Evolutionary conservation across 2,329 filamentous ascomycete species (phyloP).

Genomic region (Purpureocillium lavendulum): DNA sequence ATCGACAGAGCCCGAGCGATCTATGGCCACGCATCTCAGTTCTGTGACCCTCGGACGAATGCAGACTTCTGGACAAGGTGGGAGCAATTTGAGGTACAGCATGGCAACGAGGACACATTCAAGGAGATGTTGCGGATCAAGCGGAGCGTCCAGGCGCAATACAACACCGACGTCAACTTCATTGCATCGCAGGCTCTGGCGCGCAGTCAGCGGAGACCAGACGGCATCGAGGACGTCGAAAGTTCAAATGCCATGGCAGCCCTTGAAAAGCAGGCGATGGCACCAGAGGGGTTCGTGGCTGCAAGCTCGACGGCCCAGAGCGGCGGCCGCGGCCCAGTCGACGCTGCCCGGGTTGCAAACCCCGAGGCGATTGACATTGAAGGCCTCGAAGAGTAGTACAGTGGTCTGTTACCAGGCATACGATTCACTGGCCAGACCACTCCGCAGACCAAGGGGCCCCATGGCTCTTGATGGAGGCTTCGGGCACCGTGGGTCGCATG

Average conservation of each 20-base stretch:
- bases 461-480: too few species aligned
- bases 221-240: conserved; percentile 31
- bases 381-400: conserved; percentile 59
- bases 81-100: conserved; percentile 95
- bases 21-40: conserved; percentile 93
- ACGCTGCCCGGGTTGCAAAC: conserved; percentile 49
- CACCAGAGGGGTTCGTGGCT: conserved; percentile 84
- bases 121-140: conserved; percentile 99
- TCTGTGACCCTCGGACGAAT: conserved; percentile 89
- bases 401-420: too few species aligned
- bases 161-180: conserved; percentile 98
- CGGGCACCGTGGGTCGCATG: too few species aligned
- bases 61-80: conserved; percentile 91
- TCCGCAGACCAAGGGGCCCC: too few species aligned
- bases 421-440: too few species aligned
- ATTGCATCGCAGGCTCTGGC: conserved; percentile 94
- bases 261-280: conserved; percentile 79
- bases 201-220: conserved; percentile 59
- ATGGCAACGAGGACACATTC: conserved; percentile 98
- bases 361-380: conserved; percentile 82
- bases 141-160: conserved; percentile 92
- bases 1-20: conserved; percentile 94
- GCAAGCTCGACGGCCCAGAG: conserved; percentile 60
- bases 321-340: conserved; percentile 35
- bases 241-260: conserved; percentile 79